phyloP scores from a whole-genome alignment of 31 red algal species.

The Endocladia muricata region DNA sequence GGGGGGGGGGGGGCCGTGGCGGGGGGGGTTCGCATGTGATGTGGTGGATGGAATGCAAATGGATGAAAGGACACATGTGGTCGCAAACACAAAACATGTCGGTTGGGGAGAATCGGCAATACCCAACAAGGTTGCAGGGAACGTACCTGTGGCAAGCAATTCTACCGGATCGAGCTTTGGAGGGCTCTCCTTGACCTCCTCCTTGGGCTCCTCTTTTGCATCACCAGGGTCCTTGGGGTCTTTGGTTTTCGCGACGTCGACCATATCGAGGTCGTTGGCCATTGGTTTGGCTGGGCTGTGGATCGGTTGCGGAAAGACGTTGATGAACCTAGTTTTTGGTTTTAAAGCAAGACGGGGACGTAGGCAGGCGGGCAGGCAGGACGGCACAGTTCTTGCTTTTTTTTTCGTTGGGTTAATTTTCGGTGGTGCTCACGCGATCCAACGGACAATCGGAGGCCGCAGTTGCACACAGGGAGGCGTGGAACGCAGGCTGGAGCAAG shows the following conservation, averaged over 20 bases:
- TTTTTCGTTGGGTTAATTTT: too few relatives aligned
- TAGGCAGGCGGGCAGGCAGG: too few relatives aligned
- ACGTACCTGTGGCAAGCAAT: conserved; percentile 47
- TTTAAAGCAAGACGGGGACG: too few relatives aligned
- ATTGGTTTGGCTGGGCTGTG: too few relatives aligned
- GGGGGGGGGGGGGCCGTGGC: neutral
- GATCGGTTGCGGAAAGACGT: neutral
- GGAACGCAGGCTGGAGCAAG: too few relatives aligned
- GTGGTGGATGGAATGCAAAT: conserved; percentile 4
- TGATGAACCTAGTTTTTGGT: too few relatives aligned
- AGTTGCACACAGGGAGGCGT: too few relatives aligned
- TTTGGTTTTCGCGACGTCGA: conserved; percentile 25
- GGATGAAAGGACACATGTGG: neutral
- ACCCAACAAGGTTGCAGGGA: neutral
- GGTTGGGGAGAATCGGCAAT: neutral
- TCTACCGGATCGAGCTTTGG: conserved; percentile 25
- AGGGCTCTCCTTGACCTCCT: neutral
- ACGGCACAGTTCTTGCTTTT: too few relatives aligned
- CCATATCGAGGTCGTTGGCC: conserved; percentile 57
- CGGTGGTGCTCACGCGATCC: too few relatives aligned
- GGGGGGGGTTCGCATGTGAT: neutral
- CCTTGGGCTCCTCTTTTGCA: neutral
- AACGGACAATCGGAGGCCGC: too few relatives aligned
- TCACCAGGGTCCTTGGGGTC: conserved; percentile 20
- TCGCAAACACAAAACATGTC: neutral